Base-by-base conservation (phyloP, 805 yeast species). In the Wickerhamiella slavikovae region DNA sequence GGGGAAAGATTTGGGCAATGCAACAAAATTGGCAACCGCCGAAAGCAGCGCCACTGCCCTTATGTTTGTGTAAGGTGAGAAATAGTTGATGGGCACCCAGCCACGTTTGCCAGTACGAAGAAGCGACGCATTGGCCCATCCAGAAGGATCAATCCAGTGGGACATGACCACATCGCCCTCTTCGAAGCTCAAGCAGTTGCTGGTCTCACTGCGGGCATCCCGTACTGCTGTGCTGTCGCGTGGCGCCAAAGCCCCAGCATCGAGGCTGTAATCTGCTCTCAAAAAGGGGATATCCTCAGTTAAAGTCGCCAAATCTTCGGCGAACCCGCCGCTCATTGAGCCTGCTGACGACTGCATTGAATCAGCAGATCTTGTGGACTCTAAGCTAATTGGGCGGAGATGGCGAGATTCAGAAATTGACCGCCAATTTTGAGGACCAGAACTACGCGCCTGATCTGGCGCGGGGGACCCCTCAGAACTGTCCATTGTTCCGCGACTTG, bases 81-180 rank as follows among this genome's bases (percentile, higher is more conserved):
- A 56, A 37, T 52, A 56, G 41, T 54, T 55, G 22, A 53, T 43
- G 13, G 62, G 61, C 20, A 57, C 44, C 62, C 62, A 57, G 25
- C 62, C 62, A 9, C 60, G 45, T 11, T 41, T 40, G 30, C 52
- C 53, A 3, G 52, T 37, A 16, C 42, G 32, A 14, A 54, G 44
- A 24, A 51, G 35, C 4, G 60, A 51, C 7, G 56, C 60, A 32
- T 57, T 60, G 16, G 54, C 57, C 62, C 62, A 57, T 29, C 62
- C 62, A 3, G 57, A 43, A n/a, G 47, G 29, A 33, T 56, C 60
- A n/a, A 51, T 40, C 12, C 49, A 41, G 34, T 55, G 59, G 17
- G 55, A 41, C 25, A 48, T 39, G 6, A 51, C 49, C 18, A 55
- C 37, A 28, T 56, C 61, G 14, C 49, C 45, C 22, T 45, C 47